Evolutionary conservation across 2,329 filamentous ascomycete species (phyloP), one percentile per base, ranked within the genome.

Genomic region (Alternaria sp.): DNA sequence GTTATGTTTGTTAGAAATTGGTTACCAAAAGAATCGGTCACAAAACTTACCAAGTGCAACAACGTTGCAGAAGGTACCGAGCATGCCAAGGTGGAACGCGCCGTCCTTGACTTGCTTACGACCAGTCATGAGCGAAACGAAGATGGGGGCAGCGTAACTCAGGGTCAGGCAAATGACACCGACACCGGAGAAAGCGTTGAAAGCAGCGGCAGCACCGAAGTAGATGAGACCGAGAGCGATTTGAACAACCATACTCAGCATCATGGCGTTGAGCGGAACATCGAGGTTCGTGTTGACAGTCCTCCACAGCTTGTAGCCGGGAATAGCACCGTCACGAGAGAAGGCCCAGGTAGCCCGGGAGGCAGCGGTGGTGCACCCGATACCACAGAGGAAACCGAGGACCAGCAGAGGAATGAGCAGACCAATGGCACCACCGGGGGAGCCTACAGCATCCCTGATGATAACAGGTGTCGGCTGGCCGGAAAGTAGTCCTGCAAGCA

Each of bases 321-420:
- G 89, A 44, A 92, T 87, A 62, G 89, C 89, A 52, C 89, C 88
- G 69, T 92, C 89, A 70, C 89, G 87, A 45, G 89, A 85, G 73
- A 92, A 92, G 1, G 89, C 89, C 85, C 89, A 92, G 50, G 86
- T 86, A 76, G 86, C 89, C 56, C 89, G 87, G 16, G 88, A 90
- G 8, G 89, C 82, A 41, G 89, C 89, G 2, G 89, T 91, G 2
- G 87, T 90, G 83, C 89, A 91, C 41, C 88, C 87, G 45, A 89
- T 86, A 65, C 89, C 89, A 74, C 89, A 92, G 60, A 90, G 83
- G 64, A 91, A 70, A 59, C 85, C 89, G 43, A 91, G 83, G 9
- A 91, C 85, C 68, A 91, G 85, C 60, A 92, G 81, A 10, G 89
- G 89, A 10, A 91, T 75, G 34, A 89, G 81, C 8, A 92, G 83